A percentile compares a stretch with the other conserved stretches of the same genome.
Conservation (phyloP, 805 yeast genomes). For the Clavispora carvajalis region DNA sequence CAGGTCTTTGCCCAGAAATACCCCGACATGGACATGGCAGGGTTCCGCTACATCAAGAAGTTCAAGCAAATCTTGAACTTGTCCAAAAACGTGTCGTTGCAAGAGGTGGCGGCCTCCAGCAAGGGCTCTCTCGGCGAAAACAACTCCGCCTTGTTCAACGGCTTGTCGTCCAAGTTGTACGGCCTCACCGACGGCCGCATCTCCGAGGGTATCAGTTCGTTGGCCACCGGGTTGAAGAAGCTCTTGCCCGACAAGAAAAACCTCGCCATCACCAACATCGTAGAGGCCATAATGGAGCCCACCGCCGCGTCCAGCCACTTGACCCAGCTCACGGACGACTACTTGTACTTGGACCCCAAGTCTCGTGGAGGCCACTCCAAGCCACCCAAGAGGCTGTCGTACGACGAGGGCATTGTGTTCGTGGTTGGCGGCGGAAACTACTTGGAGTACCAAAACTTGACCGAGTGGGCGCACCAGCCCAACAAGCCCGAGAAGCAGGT, state of each 20-base stretch:
- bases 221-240: constrained; percentile 83
- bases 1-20: constrained; percentile 47
- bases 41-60: constrained; percentile 71
- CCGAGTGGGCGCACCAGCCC: constrained; percentile 67
- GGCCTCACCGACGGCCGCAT: constrained; percentile 79
- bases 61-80: constrained; percentile 72
- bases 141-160: constrained; percentile 59
- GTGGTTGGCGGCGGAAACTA: constrained; percentile 97
- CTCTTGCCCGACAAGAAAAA: constrained; percentile 83
- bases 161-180: constrained; percentile 69
- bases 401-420: constrained; percentile 79
- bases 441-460: constrained; percentile 87
- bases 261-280: constrained; percentile 84
- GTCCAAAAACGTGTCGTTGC: constrained; percentile 16
- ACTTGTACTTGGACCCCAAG: constrained; percentile 84
- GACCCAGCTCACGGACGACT: constrained; percentile 78
- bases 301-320: constrained; percentile 53
- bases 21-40: constrained; percentile 48
- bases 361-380: constrained; percentile 86
- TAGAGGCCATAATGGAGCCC: constrained; percentile 90
- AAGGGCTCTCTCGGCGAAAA: constrained; percentile 27
- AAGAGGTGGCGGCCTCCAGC: constrained; percentile 24
- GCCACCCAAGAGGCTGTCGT: constrained; percentile 79
- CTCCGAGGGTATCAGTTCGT: constrained; percentile 83
- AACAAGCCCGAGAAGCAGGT: constrained; percentile 45